Percentiles rank a stretch among this genome's conserved stretches.
Evolutionary conservation across 352 stramenopile species (phyloP).

Genomic region (Phytophthora aleatoria): DNA sequence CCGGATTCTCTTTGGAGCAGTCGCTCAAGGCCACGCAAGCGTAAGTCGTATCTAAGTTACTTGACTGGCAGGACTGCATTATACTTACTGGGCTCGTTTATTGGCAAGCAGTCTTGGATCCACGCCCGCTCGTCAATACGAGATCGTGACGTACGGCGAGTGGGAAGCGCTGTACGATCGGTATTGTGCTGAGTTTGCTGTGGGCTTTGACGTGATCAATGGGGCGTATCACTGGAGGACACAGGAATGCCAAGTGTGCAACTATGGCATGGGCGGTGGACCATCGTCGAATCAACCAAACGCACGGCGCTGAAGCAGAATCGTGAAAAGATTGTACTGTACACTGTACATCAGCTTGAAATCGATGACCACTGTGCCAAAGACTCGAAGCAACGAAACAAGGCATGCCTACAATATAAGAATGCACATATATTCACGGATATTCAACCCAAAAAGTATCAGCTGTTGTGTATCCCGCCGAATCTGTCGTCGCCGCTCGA

Average conservation of each 20-base stretch:
- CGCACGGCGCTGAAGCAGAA: slow-evolving; percentile 37
- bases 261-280: slow-evolving; percentile 66
- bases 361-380: slow-evolving; percentile 2
- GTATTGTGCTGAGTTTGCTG: slow-evolving; percentile 81
- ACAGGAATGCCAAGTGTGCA: slow-evolving; percentile 78
- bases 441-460: neutral
- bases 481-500: neutral
- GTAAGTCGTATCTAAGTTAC: slow-evolving; percentile 36
- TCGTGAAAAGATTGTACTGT: neutral
- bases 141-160: slow-evolving; percentile 83
- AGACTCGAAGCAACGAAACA: neutral
- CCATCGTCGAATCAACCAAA: slow-evolving; percentile 51
- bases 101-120: slow-evolving; percentile 45
- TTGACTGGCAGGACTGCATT: no score
- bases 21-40: slow-evolving; percentile 76
- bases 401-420: slow-evolving; percentile 3
- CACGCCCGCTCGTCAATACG: slow-evolving; percentile 71
- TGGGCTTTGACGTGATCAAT: slow-evolving; percentile 81
- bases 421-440: slow-evolving; percentile 13
- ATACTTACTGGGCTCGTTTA: slow-evolving; percentile 3
- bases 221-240: slow-evolving; percentile 87
- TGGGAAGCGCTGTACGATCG: slow-evolving; percentile 83
- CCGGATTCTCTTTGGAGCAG: slow-evolving; percentile 78
- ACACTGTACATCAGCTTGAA: no score
- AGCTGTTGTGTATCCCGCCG: neutral